Evolutionary conservation across 1,139 yeast genomes (phyloP), one percentile per base, ranked within the genome.

Genomic region (Yamadazyma atlantica): DNA sequence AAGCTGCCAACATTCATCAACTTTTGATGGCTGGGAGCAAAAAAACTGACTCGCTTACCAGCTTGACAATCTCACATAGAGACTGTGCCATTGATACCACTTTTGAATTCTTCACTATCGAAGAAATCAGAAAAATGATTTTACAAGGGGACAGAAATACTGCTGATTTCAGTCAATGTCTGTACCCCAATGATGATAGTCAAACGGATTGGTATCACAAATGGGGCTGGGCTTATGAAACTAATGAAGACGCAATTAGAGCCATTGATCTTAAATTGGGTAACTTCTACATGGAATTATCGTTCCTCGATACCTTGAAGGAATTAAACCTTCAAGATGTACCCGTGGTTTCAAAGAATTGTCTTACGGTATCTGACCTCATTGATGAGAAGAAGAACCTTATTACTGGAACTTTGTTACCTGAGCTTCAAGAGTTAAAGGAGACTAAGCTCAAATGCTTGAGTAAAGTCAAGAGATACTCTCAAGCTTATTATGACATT

Each of bases 201-300:
- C 36, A 23, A 15, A 27, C 14, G 1, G 49, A 49, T 9, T 50
- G 54, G 54, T 50, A 34, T 30, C 48, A 45, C 33, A 32, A 32
- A 33, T 50, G 50, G 49, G 54, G 54, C 1, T 43, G 38, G 32
- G 49, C 43, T 4, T 50, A 49, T 32, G 41, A 41, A 25, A 43
- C 48, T 3, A 45, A 45, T 27, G 36, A 33, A 8, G 47, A 41
- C 26, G 40, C 51, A 25, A 34, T 40, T 25, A 29, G 41, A 32
- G 49, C 54, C 2, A 23, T 50, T 26, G 39, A 47, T 15, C 18
- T 45, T 6, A 40, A 45, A 29, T 32, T 43, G 6, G 35, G 43
- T 4, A 50, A 49, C 29, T 43, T 37, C 21, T 17, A 37, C 11
- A 31, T 48, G 29, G 54, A 50, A 33, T 24, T 48, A 10, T 35